Percentiles rank a stretch among this genome's conserved stretches.
Conservation (phyloP, 2,329 filamentous ascomycete species). For the Nemania bipapillata region DNA sequence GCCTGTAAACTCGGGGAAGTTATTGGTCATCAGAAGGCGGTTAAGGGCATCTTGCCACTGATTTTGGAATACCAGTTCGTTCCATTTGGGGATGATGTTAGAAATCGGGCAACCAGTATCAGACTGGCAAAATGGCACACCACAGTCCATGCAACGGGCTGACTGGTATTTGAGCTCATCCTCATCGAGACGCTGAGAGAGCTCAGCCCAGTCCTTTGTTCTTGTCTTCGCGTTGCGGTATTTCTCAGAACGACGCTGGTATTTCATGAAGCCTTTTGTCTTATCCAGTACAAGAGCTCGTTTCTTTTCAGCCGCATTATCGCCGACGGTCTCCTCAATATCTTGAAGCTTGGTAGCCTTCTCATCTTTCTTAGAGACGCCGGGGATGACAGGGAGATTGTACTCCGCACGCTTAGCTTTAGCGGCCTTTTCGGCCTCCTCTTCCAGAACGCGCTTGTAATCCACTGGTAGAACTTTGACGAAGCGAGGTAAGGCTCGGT, state of each 20-base stretch:
- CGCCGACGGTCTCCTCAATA: slow-evolving; percentile 90
- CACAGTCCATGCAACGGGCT: slow-evolving; percentile 97
- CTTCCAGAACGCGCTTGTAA: slow-evolving; percentile 91
- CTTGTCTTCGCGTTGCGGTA: slow-evolving; percentile 86
- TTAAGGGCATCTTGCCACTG: slow-evolving; percentile 94
- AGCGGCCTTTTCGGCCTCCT: slow-evolving; percentile 85
- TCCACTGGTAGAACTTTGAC: slow-evolving; percentile 93
- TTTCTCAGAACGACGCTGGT: slow-evolving; percentile 90
- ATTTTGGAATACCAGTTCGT: slow-evolving; percentile 77
- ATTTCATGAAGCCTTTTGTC: slow-evolving; percentile 97
- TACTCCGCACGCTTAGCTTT: slow-evolving; percentile 87
- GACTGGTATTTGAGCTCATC: slow-evolving; percentile 97
- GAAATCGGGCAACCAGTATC: slow-evolving; percentile 95
- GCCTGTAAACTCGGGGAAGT: slow-evolving; percentile 97
- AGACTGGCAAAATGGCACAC: slow-evolving; percentile 97
- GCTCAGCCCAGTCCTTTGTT: slow-evolving; percentile 92
- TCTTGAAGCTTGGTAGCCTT: slow-evolving; percentile 79
- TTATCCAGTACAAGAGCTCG: slow-evolving; percentile 94
- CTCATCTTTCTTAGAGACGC: slow-evolving; percentile 72
- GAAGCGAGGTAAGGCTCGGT: slow-evolving; percentile 86
- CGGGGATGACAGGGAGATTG: slow-evolving; percentile 79
- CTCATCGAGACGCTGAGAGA: slow-evolving; percentile 86
- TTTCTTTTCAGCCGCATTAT: slow-evolving; percentile 87
- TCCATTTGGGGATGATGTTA: slow-evolving; percentile 98
- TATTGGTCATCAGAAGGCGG: slow-evolving; percentile 93